phyloP scores from a whole-genome alignment of 2,329 filamentous ascomycete genomes.

The Pezicula neosporulosa region DNA sequence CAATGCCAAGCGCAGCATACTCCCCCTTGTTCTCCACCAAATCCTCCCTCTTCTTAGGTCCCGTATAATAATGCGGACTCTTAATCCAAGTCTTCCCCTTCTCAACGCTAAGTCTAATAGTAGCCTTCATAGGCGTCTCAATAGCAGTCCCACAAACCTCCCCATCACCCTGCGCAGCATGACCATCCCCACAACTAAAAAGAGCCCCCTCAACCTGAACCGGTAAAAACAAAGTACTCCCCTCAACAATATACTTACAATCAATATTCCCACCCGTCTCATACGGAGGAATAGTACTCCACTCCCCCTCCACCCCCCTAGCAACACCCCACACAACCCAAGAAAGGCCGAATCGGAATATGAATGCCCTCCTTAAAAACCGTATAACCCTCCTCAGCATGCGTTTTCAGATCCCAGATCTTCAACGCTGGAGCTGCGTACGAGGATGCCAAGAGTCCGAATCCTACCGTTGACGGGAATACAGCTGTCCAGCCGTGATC shows the following conservation, averaged over 20 bases:
- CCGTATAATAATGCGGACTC: constrained; percentile 44
- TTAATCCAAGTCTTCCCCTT: constrained; percentile 42
- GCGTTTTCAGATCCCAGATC: constrained; percentile 42
- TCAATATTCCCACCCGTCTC: constrained; percentile 53
- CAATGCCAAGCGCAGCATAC: constrained; percentile 45
- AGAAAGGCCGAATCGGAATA: constrained; percentile 46
- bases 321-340: constrained; percentile 51
- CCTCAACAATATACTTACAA: constrained; percentile 44
- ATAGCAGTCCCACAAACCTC: constrained; percentile 55
- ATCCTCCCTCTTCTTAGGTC: constrained; percentile 18
- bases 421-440: constrained; percentile 41
- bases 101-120: constrained; percentile 43
- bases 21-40: constrained; percentile 32
- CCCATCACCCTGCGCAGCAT: constrained; percentile 51
- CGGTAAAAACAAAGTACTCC: constrained; percentile 44
- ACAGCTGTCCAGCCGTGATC: constrained; percentile 52
- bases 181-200: constrained; percentile 52
- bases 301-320: constrained; percentile 38
- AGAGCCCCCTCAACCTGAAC: constrained; percentile 45
- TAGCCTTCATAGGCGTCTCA: constrained; percentile 48
- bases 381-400: constrained; percentile 31
- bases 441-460: constrained; percentile 47
- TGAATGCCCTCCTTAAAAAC: constrained; percentile 44
- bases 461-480: constrained; percentile 41
- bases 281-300: constrained; percentile 47